Conservation (phyloP, 2,329 filamentous ascomycete species). For the Talaromyces funiculosus region DNA sequence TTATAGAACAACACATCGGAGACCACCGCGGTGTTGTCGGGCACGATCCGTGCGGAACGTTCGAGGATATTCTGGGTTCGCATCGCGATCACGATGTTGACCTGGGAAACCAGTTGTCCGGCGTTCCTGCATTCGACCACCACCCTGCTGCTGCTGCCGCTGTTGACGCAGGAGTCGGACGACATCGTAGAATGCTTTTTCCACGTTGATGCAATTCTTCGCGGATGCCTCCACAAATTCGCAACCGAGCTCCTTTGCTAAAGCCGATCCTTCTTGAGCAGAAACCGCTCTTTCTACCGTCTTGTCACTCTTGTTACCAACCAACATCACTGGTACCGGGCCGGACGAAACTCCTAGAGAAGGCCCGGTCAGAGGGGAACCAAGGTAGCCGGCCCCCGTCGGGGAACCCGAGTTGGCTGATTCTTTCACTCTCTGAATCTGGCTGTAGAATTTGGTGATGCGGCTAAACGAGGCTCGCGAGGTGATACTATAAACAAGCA, state of each 20-base stretch:
- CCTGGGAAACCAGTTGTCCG: conserved; percentile 32
- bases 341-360: conserved; percentile 41
- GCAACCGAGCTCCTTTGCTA: conserved; percentile 87
- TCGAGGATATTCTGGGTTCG: conserved; percentile 35
- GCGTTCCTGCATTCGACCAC: conserved; percentile 31
- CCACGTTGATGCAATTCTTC: conserved; percentile 97
- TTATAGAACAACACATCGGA: conserved; percentile 37
- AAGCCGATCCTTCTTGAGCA: conserved; percentile 86
- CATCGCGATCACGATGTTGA: conserved; percentile 31
- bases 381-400: conserved; percentile 45
- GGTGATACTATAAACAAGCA: conserved; percentile 97
- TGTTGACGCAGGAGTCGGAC: conserved; percentile 84
- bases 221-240: conserved; percentile 96
- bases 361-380: conserved; percentile 46
- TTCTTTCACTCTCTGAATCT: conserved; percentile 96
- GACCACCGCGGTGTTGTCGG: conserved; percentile 29
- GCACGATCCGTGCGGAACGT: conserved; percentile 35
- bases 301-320: conserved; percentile 97
- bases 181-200: conserved; percentile 97
- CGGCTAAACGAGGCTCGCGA: conserved; percentile 91
- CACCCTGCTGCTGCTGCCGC: conserved; percentile 51
- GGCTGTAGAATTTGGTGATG: conserved; percentile 92
- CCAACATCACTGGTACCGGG: conserved; percentile 91
- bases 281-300: conserved; percentile 95
- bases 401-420: conserved; percentile 57